Base-by-base conservation (phyloP, 2,329 filamentous ascomycete genomes). In the Neonectria sp. region DNA sequence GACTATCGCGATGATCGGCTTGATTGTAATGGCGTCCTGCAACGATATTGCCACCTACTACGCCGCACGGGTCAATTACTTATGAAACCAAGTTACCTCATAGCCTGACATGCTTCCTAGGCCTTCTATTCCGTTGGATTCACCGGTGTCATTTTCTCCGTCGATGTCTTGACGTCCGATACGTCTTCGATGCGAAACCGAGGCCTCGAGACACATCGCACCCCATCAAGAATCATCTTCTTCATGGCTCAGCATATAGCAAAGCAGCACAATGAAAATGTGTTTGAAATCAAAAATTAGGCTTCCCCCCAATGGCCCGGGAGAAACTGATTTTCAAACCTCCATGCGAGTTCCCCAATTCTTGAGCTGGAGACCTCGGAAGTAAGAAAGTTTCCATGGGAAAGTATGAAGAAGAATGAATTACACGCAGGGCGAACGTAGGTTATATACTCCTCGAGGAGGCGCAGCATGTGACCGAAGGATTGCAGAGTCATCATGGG, bases 131-230 rank as follows among this genome's bases (percentile, higher is more conserved):
- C 85, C 64, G 84, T 89, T 55, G 90, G 90, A 25, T 74, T 73
- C 49, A 71, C 86, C 13, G 89, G 88, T 15, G 80, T 92, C 45
- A 84, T 85, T 48, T 91, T 90, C 71, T 83, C 86, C 37, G 81
- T 91, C 40, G 85, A 86, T 68, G 86, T 92, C 21, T 88, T 92
- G 73, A 88, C 90, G 61, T 88, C 90, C 31, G 91, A 92, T 73
- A 90, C 89, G 58, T 77, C 73, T 7, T 57, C 56, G 0, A 62
- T 79, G 8, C 71, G 69, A 51, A 79, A 79, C 35, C 71, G 78
- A 53, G 77, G 75, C 5, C 58, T 80, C 6, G 76, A 33, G 31
- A 33, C 2, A 12, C 31, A 33, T 17, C 35, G 13, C 15, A 43
- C 40, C 17, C 3, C n/a, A 6, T 21, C n/a, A 43, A 21, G 4